Evolutionary conservation across 2,329 filamentous ascomycete genomes (phyloP).

Genomic region (Aureobasidium melanogenum): DNA sequence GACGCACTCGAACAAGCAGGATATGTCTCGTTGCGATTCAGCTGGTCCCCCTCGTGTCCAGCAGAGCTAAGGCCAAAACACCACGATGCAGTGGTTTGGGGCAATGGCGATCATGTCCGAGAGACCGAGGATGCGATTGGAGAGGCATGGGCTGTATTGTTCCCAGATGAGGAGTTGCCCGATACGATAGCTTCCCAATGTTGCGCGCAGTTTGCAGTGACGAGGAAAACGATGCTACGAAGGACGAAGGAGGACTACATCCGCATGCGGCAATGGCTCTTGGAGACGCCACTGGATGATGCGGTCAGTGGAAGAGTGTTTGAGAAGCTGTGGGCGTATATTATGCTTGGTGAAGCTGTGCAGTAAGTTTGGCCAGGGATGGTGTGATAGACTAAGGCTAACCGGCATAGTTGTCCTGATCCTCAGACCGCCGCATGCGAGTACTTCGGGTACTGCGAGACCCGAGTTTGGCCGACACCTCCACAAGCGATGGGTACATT

Average conservation of each 20-base stretch:
- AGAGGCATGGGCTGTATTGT: slow-evolving; percentile 7
- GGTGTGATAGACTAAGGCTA: not conserved
- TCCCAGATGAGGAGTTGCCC: slow-evolving; percentile 8
- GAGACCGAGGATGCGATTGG: not conserved
- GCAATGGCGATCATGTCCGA: not conserved
- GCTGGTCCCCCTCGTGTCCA: not conserved
- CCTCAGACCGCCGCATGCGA: too few relatives aligned
- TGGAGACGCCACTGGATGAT: not conserved
- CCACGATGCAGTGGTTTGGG: not conserved
- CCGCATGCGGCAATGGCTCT: slow-evolving; percentile 50
- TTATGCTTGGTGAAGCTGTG: not conserved
- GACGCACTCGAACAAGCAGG: not conserved
- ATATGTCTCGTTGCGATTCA: not conserved
- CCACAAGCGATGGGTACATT: too few relatives aligned
- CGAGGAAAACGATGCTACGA: slow-evolving; percentile 40
- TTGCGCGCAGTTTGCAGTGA: slow-evolving; percentile 54
- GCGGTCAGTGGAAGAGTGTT: not conserved
- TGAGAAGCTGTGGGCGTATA: slow-evolving; percentile 1
- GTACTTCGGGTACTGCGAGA: too few relatives aligned
- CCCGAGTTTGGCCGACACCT: too few relatives aligned
- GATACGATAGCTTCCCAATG: slow-evolving; percentile 5
- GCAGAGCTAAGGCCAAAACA: slow-evolving; percentile 20
- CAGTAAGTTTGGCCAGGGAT: not conserved
- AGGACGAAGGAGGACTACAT: slow-evolving; percentile 47
- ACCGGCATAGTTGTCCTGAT: not conserved